phyloP scores from a whole-genome alignment of 345 rosid genomes.

The Balakata baccata region DNA sequence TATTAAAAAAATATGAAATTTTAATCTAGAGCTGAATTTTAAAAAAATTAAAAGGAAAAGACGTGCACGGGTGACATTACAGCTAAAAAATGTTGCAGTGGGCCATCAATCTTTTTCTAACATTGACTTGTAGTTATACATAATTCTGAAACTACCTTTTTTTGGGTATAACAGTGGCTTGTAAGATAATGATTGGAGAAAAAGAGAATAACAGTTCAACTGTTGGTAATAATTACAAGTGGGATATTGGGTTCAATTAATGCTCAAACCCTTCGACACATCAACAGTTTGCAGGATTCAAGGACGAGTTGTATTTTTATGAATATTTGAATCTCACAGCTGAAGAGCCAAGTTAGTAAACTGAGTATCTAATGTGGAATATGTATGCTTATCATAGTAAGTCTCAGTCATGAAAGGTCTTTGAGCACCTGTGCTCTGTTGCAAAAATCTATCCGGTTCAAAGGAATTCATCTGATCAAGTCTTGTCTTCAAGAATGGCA shows the following conservation, averaged over 20 bases:
- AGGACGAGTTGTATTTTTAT: neutral
- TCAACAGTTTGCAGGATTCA: too few relatives aligned
- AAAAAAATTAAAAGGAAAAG: too few relatives aligned
- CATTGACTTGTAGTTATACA: too few relatives aligned
- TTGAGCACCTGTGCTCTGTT: conserved; percentile 6
- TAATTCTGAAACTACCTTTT: too few relatives aligned
- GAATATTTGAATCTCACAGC: conserved; percentile 14
- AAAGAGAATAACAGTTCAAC: too few relatives aligned
- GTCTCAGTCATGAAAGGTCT: conserved; percentile 10
- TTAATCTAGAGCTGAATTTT: too few relatives aligned
- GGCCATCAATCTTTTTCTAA: too few relatives aligned
- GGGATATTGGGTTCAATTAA: neutral
- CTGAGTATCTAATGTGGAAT: conserved; percentile 25
- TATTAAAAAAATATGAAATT: too few relatives aligned
- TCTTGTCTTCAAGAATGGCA: conserved; percentile 36
- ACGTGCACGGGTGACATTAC: too few relatives aligned
- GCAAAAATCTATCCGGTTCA: conserved; percentile 13
- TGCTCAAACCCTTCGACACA: neutral
- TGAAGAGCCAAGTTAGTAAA: conserved; percentile 25
- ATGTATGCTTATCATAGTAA: conserved; percentile 16
- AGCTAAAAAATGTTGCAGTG: too few relatives aligned
- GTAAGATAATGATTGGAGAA: too few relatives aligned
- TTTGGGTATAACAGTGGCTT: too few relatives aligned
- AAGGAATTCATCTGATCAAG: conserved; percentile 33
- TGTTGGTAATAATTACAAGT: neutral